Evolutionary conservation across 2,329 filamentous ascomycete genomes (phyloP), one percentile per base, ranked within the genome.

Genomic region (Colletotrichum sp.): DNA sequence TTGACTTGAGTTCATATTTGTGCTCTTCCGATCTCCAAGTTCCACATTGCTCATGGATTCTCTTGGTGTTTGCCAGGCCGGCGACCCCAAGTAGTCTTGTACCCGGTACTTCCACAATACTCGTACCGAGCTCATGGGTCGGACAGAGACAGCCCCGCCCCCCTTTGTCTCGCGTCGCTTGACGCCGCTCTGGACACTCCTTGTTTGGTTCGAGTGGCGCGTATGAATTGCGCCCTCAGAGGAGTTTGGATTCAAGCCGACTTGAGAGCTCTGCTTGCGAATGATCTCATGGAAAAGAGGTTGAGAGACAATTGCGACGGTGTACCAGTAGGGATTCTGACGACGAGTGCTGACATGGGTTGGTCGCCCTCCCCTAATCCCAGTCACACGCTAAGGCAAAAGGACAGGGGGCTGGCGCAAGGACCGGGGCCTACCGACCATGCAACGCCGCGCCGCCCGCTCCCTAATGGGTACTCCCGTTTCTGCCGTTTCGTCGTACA

Each of bases 401-500:
- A 26, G 48, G 61, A 74, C 61, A 72, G 28, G 60, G 74, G 74
- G 71, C 34, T 70, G 59, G 60, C 52, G 74, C 74, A 74, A 74
- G 66, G 71, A 76, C 71, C 71, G 61, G 74, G 74, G 74, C 26
- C 65, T 66, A 60, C 75, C 75, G 68, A 75, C 71, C 75, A 74
- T 77, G 68, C 68, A 70, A 72, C 77, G 57, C 71, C 74, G 68
- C 68, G 74, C 77, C 74, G 74, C 76, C 74, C 75, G 67, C 68
- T 72, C 43, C 77, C 75, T 68, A 78, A 78, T 72, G 77, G 77
- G 71, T 78, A 77, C 71, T 78, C 75, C 77, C 77, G 77, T 71
- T 71, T 74, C 65, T 73, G 70, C 71, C 66, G 61, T 77, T 71
- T 75, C 63, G 68, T 74, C 57, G 70, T 72, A 74, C 76, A 73